A percentile compares a stretch with the other conserved stretches of the same genome.
Evolutionary conservation across 2,329 filamentous ascomycete genomes (phyloP).

Genomic region (Huntiella omanensis): DNA sequence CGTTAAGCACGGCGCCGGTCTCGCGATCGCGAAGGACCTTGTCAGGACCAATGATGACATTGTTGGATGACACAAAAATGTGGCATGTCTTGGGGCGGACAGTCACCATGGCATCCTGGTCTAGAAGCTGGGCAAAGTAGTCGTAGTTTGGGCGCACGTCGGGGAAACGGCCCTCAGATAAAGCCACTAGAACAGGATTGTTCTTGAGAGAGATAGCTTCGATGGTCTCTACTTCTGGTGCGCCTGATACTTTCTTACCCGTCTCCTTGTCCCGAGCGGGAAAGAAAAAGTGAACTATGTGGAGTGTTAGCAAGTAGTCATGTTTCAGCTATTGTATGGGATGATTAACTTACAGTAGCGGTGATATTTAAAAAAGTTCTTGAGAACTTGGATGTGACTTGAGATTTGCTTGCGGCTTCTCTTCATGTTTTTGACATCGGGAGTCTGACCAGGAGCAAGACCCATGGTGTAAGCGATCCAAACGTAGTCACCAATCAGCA

Average conservation of each 20-base stretch:
- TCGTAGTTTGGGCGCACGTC: slow-evolving; percentile 42
- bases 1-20: slow-evolving; percentile 25
- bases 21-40: slow-evolving; percentile 22
- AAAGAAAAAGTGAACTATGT: slow-evolving; percentile 40
- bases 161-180: slow-evolving; percentile 37
- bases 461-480: slow-evolving; percentile 32
- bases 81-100: slow-evolving; percentile 39
- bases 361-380: slow-evolving; percentile 44
- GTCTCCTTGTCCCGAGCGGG: slow-evolving; percentile 34
- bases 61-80: slow-evolving; percentile 36
- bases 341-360: slow-evolving; percentile 37
- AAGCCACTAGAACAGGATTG: slow-evolving; percentile 42
- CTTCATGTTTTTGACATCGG: slow-evolving; percentile 26
- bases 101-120: slow-evolving; percentile 32
- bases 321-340: background rate
- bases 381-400: slow-evolving; percentile 52
- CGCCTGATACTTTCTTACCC: slow-evolving; percentile 22
- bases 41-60: slow-evolving; percentile 31
- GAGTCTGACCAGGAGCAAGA: slow-evolving; percentile 26
- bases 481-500: slow-evolving; percentile 51
- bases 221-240: slow-evolving; percentile 12
- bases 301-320: background rate
- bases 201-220: slow-evolving; percentile 42
- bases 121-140: slow-evolving; percentile 38
- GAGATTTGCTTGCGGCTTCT: slow-evolving; percentile 42